Conservation (phyloP, 2,329 filamentous ascomycete species). For the Fusarium humuli region DNA sequence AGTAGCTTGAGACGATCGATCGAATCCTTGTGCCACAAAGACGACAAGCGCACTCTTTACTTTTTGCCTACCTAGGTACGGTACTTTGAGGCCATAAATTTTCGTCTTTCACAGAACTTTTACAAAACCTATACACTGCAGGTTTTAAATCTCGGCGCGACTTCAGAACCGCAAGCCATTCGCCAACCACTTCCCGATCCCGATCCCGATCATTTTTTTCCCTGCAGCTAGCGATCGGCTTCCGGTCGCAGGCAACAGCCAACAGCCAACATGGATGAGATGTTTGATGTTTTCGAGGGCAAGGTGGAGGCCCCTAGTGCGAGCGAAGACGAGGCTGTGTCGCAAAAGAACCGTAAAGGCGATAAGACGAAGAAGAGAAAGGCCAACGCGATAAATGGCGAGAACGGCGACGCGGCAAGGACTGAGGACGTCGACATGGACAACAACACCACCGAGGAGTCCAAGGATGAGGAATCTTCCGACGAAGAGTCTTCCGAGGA, state of each 20-base stretch:
- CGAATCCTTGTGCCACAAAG: conserved; percentile 34
- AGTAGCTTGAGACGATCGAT: conserved; percentile 39
- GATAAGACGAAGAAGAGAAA: conserved; percentile 87
- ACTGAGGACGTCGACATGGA: conserved; percentile 48
- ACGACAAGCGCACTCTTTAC: conserved; percentile 13
- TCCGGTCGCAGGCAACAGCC: conserved; percentile 16
- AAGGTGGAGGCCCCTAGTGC: conserved; percentile 56
- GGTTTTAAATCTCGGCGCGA: not conserved
- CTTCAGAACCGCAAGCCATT: not conserved
- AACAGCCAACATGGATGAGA: conserved; percentile 72
- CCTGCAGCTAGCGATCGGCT: conserved; percentile 20
- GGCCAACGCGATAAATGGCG: conserved; percentile 73
- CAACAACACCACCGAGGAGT: conserved; percentile 56
- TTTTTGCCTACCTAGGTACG: not conserved
- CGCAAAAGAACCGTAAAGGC: conserved; percentile 63
- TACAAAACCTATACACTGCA: not conserved
- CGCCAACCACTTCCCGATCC: conserved; percentile 19
- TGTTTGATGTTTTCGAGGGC: conserved; percentile 86
- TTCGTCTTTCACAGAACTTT: not conserved
- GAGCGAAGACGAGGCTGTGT: conserved; percentile 58
- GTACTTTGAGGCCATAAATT: not conserved
- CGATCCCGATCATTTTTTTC: conserved; percentile 34
- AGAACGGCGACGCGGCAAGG: conserved; percentile 55
- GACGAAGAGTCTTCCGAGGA: conserved; percentile 54
- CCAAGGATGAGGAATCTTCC: conserved; percentile 52